A percentile compares a stretch with the other conserved stretches of the same genome.
Conservation (phyloP, 805 yeast genomes). For the Metschnikowia borealis region DNA sequence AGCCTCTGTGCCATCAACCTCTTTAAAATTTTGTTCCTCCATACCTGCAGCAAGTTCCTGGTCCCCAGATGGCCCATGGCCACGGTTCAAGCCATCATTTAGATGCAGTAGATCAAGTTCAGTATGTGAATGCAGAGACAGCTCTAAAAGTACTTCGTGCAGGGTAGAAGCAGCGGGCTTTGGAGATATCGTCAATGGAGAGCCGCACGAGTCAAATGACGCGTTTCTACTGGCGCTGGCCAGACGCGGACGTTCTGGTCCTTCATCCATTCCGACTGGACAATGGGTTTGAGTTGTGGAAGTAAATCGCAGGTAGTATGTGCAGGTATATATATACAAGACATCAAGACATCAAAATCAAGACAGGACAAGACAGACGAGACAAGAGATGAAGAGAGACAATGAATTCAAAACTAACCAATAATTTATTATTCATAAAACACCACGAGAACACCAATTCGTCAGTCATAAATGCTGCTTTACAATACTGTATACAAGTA, state of each 20-base stretch:
- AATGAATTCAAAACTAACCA: too few relatives aligned
- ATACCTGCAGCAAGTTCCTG: neutral
- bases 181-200: neutral
- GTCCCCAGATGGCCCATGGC: neutral
- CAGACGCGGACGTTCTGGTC: neutral
- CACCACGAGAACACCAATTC: too few relatives aligned
- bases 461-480: too few relatives aligned
- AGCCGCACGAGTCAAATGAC: too few relatives aligned
- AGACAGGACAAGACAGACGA: neutral
- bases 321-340: neutral
- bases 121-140: neutral
- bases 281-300: neutral
- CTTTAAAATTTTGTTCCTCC: neutral
- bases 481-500: too few relatives aligned
- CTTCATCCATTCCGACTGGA: constrained; percentile 1
- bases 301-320: neutral
- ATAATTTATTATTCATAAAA: too few relatives aligned
- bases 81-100: neutral
- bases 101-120: neutral
- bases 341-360: too few relatives aligned
- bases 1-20: neutral
- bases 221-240: neutral
- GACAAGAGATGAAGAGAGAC: neutral
- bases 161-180: neutral
- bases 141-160: neutral